These are phyloP conservation scores for Aspergillus homomorphus DNA, from an alignment of 495 filamentous ascomycete genomes.

Conservation along the genomic window DNA sequence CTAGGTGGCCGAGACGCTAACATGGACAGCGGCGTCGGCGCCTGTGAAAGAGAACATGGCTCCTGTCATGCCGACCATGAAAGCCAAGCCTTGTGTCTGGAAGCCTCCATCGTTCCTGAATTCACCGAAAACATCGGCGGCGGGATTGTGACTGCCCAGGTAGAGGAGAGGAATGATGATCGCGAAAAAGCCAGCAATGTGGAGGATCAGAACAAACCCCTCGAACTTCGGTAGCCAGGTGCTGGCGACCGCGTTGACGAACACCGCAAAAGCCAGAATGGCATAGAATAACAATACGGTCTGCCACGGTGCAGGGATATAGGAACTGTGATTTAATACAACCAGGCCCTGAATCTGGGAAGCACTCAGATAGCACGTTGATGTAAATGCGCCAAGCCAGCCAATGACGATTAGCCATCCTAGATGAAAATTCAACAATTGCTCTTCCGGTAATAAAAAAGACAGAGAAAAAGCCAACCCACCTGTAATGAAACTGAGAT, in stretches of 20 bases:
- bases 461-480: constrained; percentile 11
- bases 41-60: constrained; percentile 41
- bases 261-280: constrained; percentile 31
- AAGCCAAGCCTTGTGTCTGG: constrained; percentile 38
- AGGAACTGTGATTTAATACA: constrained; percentile 33
- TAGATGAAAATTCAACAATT: neutral
- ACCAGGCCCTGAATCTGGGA: constrained; percentile 43
- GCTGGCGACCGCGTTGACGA: constrained; percentile 39
- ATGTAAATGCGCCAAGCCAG: constrained; percentile 42
- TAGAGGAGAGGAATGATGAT: constrained; percentile 48
- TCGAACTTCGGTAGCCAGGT: constrained; percentile 45
- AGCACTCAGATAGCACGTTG: constrained; percentile 37
- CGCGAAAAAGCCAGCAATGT: constrained; percentile 49
- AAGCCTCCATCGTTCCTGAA: constrained; percentile 48
- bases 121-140: constrained; percentile 41
- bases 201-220: constrained; percentile 42
- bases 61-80: constrained; percentile 40
- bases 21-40: constrained; percentile 38
- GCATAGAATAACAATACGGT: constrained; percentile 44
- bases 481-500: constrained; percentile 48
- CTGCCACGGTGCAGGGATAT: constrained; percentile 39
- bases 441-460: neutral
- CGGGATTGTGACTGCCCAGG: constrained; percentile 38
- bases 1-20: constrained; percentile 18
- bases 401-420: constrained; percentile 45